Conservation (phyloP, 2,329 filamentous ascomycete genomes). For the Geosmithia putterillii region DNA sequence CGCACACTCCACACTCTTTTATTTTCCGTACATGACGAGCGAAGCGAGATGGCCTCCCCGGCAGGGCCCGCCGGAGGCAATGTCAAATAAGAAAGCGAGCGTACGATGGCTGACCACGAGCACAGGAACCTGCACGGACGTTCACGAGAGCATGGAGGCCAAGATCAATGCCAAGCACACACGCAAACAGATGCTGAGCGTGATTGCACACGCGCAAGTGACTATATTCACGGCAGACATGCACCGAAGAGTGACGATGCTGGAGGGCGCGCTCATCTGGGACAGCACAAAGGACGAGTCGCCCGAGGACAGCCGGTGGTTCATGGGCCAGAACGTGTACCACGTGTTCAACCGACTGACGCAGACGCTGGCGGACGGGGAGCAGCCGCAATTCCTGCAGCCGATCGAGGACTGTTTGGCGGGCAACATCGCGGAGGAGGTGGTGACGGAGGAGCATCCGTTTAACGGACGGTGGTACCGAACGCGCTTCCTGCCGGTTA, state of each 20-base stretch:
- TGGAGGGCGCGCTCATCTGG: constrained; percentile 56
- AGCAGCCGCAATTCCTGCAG: constrained; percentile 35
- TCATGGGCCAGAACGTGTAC: constrained; percentile 50
- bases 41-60: too few species aligned
- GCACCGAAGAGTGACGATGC: constrained; percentile 48
- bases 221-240: constrained; percentile 63
- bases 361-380: constrained; percentile 26
- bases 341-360: constrained; percentile 46
- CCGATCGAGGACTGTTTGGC: constrained; percentile 53
- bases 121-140: constrained; percentile 58
- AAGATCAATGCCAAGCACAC: constrained; percentile 53
- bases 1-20: not conserved
- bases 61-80: too few species aligned
- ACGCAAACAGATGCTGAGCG: constrained; percentile 58
- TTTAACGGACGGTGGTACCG: constrained; percentile 55
- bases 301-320: constrained; percentile 29
- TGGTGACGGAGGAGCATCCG: constrained; percentile 53
- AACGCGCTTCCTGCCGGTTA: constrained; percentile 57
- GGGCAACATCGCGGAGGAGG: constrained; percentile 46
- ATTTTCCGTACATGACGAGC: too few species aligned
- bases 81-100: too few species aligned
- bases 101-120: constrained; percentile 1
- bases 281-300: constrained; percentile 26
- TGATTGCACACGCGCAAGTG: constrained; percentile 63
- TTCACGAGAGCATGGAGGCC: constrained; percentile 61